Conservation (phyloP, 1,284 basidiomycete genomes). For the Golubevia pallescens region DNA sequence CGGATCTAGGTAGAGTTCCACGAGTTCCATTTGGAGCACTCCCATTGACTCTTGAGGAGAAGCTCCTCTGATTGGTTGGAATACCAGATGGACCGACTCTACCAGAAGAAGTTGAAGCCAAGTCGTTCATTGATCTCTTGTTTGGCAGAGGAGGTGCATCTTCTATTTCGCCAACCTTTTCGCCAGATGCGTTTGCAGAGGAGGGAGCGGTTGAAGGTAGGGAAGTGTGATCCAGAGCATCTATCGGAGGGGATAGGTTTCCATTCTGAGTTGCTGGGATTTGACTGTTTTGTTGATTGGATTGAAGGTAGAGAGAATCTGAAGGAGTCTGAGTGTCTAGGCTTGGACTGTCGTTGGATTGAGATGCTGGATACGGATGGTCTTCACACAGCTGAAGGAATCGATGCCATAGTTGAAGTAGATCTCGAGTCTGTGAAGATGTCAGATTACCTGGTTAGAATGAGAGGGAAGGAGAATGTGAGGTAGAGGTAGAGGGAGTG, state of each 20-base stretch:
- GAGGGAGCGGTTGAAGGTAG: background rate
- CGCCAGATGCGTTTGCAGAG: background rate
- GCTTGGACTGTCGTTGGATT: background rate
- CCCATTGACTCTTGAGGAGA: background rate
- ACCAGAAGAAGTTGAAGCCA: background rate
- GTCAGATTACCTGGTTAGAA: conserved; percentile 29
- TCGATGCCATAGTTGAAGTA: conserved; percentile 51
- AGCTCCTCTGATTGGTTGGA: background rate
- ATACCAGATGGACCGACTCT: background rate
- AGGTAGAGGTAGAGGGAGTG: background rate
- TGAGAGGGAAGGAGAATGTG: conserved; percentile 1
- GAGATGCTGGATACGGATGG: conserved; percentile 3
- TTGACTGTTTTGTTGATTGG: background rate
- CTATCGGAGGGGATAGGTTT: background rate
- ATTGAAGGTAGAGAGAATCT: background rate
- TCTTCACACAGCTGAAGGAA: conserved; percentile 45
- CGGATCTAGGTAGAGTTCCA: background rate
- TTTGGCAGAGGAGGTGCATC: background rate
- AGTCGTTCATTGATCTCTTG: background rate
- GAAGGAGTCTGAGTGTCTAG: background rate
- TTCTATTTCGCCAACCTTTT: background rate
- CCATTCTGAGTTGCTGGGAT: background rate
- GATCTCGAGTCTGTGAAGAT: conserved; percentile 34
- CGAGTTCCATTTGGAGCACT: background rate
- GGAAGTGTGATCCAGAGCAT: background rate